A percentile compares a stretch with the other conserved stretches of the same genome.
Conservation (phyloP, 495 filamentous ascomycete species). For the Penicillium turbatum region DNA sequence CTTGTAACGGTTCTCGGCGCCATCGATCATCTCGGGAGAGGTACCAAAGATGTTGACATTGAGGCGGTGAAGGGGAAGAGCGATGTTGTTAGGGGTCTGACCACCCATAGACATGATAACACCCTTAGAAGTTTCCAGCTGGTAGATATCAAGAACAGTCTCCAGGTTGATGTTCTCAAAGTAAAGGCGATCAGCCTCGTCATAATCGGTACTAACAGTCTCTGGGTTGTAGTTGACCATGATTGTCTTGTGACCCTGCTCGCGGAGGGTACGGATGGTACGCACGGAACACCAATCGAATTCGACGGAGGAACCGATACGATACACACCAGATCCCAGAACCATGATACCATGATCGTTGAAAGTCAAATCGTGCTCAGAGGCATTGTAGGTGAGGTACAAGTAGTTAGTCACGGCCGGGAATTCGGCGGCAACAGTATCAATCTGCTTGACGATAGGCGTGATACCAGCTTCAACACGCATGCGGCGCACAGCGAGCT, state of each 20-base stretch:
- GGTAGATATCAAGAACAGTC: conserved; percentile 92
- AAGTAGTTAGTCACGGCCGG: conserved; percentile 94
- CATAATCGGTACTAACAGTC: conserved; percentile 92
- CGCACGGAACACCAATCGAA: conserved; percentile 99
- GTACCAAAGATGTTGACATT: conserved; percentile 93
- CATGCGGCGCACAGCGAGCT: conserved; percentile 77
- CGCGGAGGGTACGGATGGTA: conserved; percentile 86
- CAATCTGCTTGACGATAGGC: conserved; percentile 94
- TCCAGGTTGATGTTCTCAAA: conserved; percentile 98
- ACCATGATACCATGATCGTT: conserved; percentile 93
- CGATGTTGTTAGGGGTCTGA: conserved; percentile 98
- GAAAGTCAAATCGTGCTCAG: conserved; percentile 79
- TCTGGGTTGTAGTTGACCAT: conserved; percentile 99
- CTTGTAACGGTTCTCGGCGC: conserved; percentile 96
- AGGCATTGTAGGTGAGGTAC: conserved; percentile 92
- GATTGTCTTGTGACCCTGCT: conserved; percentile 87
- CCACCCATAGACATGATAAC: conserved; percentile 98
- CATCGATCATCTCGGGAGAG: conserved; percentile 98
- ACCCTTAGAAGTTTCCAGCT: conserved; percentile 78
- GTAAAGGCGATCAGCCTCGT: conserved; percentile 91
- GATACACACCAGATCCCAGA: conserved; percentile 92
- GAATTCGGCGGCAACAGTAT: conserved; percentile 97
- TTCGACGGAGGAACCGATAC: conserved; percentile 95
- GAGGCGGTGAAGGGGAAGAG: conserved; percentile 77
- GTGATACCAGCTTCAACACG: conserved; percentile 79